Evolutionary conservation across 1,284 basidiomycete genomes (phyloP).

Genomic region (Apiotrichum laibachii): DNA sequence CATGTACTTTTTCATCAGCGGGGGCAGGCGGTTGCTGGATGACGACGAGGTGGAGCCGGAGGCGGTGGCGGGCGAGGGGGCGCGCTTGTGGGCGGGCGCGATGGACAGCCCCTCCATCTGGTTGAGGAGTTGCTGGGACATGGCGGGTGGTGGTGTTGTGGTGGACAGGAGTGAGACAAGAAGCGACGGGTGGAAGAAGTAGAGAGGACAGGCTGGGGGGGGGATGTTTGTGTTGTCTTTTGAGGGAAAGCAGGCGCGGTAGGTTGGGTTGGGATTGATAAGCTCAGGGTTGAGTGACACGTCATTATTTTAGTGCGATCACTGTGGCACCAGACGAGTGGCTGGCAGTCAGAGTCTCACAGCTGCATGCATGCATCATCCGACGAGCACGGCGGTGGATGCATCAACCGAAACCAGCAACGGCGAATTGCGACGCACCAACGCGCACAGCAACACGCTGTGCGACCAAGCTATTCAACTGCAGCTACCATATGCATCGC

Average conservation of each 20-base stretch:
- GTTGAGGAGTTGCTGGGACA: constrained; percentile 14
- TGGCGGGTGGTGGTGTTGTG: background rate
- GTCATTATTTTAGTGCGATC: too few relatives aligned
- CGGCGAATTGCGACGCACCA: too few relatives aligned
- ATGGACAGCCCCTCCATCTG: constrained; percentile 18
- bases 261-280: background rate
- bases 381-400: too few relatives aligned
- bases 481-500: background rate
- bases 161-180: background rate
- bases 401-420: too few relatives aligned
- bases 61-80: background rate
- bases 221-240: background rate
- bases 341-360: too few relatives aligned
- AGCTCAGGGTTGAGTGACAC: too few relatives aligned
- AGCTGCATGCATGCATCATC: too few relatives aligned
- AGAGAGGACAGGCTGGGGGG: background rate
- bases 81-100: background rate
- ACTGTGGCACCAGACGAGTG: too few relatives aligned
- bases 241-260: constrained; percentile 1
- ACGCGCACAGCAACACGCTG: too few relatives aligned
- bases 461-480: too few relatives aligned
- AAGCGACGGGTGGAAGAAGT: background rate
- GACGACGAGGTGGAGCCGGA: background rate
- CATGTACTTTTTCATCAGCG: constrained; percentile 52
- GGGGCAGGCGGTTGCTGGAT: constrained; percentile 37